Conservation (phyloP, 2,329 filamentous ascomycete genomes). For the Rhinocladiella mackenziei region DNA sequence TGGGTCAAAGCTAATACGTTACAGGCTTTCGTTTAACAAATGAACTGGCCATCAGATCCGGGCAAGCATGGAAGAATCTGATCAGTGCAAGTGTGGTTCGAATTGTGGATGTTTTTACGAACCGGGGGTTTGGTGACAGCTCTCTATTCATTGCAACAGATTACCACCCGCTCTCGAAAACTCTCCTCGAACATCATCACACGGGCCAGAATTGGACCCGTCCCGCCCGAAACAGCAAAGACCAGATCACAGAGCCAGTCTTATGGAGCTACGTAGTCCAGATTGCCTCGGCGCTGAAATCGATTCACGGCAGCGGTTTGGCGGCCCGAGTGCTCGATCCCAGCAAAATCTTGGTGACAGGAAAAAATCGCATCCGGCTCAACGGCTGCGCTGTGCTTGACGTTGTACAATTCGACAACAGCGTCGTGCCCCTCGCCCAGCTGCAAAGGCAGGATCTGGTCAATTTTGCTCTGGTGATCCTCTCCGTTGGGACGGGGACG, state of each 20-base stretch:
- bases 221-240: constrained; percentile 45
- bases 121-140: constrained; percentile 86
- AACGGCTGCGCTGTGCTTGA: constrained; percentile 87
- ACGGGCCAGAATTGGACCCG: constrained; percentile 39
- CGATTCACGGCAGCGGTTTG: constrained; percentile 75
- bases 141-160: constrained; percentile 92
- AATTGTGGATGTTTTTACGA: constrained; percentile 89
- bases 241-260: constrained; percentile 64
- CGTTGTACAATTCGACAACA: constrained; percentile 75
- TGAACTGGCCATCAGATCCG: constrained; percentile 78
- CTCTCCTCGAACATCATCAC: constrained; percentile 73
- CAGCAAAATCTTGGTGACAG: constrained; percentile 84
- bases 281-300: constrained; percentile 79
- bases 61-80: constrained; percentile 85
- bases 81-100: constrained; percentile 77
- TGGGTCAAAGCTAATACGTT: too few species aligned
- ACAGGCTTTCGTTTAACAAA: constrained; percentile 79
- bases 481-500: constrained; percentile 73
- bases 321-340: constrained; percentile 82
- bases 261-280: constrained; percentile 93
- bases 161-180: constrained; percentile 88
- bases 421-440: constrained; percentile 57
- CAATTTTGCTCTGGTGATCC: constrained; percentile 76
- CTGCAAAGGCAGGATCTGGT: constrained; percentile 84
- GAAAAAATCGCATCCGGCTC: constrained; percentile 82